Percentiles rank a stretch among this genome's conserved stretches.
Conservation (phyloP, 768 basidiomycete genomes). For the Hebeloma cylindrosporum region DNA sequence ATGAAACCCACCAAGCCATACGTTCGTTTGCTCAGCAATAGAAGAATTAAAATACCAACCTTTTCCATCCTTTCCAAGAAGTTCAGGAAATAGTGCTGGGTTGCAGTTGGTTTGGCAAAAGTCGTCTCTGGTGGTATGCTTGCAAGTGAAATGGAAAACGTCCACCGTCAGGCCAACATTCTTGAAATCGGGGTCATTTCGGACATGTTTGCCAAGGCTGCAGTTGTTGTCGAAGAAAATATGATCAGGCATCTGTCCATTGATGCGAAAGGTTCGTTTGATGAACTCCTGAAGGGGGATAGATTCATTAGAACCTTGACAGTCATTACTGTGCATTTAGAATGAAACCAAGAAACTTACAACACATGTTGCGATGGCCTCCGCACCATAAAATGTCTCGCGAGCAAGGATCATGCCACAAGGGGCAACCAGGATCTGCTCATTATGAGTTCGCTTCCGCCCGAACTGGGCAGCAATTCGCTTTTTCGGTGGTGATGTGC, state of each 20-base stretch:
- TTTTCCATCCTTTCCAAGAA: constrained; percentile 4
- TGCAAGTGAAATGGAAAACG: constrained; percentile 25
- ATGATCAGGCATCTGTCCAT: constrained; percentile 1
- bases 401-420: constrained; percentile 13
- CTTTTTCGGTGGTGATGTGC: background rate
- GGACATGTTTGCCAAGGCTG: constrained; percentile 1
- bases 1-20: constrained; percentile 30
- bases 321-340: background rate
- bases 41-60: constrained; percentile 32
- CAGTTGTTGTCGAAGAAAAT: constrained; percentile 16
- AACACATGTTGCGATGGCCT: constrained; percentile 4
- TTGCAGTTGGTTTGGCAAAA: constrained; percentile 23
- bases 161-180: constrained; percentile 22
- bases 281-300: constrained; percentile 10
- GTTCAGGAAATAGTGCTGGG: constrained; percentile 14
- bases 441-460: constrained; percentile 7
- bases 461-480: constrained; percentile 8
- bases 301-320: no score
- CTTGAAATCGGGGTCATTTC: constrained; percentile 13
- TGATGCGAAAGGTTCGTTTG: constrained; percentile 5
- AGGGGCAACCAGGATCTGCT: constrained; percentile 13
- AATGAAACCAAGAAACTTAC: constrained; percentile 1
- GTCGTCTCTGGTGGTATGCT: constrained; percentile 19
- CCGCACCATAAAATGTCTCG: constrained; percentile 9
- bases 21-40: constrained; percentile 16